Evolutionary conservation across 106 monocot species (phyloP).

Genomic region (Phalaenopsis aphrodite): DNA sequence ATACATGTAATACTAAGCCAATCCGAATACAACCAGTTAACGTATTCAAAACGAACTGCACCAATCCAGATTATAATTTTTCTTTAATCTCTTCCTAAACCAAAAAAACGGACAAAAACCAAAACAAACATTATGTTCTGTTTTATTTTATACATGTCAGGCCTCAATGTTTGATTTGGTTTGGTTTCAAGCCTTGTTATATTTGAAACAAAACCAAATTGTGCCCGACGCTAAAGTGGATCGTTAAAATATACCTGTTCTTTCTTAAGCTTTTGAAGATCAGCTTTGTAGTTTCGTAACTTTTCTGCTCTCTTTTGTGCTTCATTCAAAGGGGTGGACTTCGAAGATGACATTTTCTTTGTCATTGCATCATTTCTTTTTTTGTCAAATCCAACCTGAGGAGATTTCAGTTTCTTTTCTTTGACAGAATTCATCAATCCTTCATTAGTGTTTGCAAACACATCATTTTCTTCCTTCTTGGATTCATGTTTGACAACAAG

Average conservation of each 20-base stretch:
- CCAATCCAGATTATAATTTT: not conserved
- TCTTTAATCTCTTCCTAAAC: not conserved
- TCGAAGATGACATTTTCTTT: conserved; percentile 31
- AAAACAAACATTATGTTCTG: not conserved
- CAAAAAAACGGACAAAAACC: not conserved
- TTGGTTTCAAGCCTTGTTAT: not conserved
- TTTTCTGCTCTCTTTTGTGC: conserved; percentile 94
- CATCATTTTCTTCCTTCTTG: conserved; percentile 16
- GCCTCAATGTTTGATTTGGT: too few species aligned
- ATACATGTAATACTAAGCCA: not conserved
- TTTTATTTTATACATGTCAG: not conserved
- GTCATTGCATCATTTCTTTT: conserved; percentile 36
- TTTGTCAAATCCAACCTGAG: conserved; percentile 35
- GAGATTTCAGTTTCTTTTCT: conserved; percentile 42
- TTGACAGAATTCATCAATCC: conserved; percentile 24
- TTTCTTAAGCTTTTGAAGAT: conserved; percentile 89
- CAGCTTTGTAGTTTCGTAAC: conserved; percentile 73
- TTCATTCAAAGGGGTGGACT: conserved; percentile 50
- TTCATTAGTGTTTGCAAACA: conserved; percentile 16
- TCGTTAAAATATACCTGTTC: conserved; percentile 43
- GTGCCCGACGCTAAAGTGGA: not conserved
- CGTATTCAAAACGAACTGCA: not conserved
- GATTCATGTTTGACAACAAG: conserved; percentile 25
- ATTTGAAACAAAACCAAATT: not conserved
- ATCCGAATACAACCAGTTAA: not conserved